Conservation (phyloP, 1,284 basidiomycete genomes). For the Stygiomarasmius scandens region DNA sequence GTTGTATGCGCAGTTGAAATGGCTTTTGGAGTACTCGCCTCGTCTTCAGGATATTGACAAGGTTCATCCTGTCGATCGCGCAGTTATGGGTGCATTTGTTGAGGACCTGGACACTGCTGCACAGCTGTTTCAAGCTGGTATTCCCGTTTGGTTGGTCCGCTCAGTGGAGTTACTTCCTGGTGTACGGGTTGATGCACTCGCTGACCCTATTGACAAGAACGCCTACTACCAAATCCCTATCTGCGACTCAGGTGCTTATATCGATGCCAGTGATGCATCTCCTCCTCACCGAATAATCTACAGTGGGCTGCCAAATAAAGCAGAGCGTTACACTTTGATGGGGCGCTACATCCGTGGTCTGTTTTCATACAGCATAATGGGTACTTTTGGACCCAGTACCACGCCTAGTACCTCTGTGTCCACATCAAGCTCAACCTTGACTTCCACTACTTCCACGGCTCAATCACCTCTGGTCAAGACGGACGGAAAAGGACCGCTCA, state of each 20-base stretch:
- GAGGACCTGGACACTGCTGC: neutral
- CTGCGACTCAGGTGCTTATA: neutral
- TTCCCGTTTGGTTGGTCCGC: conserved; percentile 7
- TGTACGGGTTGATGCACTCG: neutral
- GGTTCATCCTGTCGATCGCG: neutral
- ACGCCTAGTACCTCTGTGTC: neutral
- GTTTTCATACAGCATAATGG: neutral
- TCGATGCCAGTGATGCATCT: neutral
- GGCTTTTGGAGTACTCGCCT: neutral
- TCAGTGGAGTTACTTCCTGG: neutral
- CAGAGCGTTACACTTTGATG: conserved; percentile 3
- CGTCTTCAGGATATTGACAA: neutral
- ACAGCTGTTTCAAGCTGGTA: neutral
- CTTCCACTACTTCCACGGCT: neutral
- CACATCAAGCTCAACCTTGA: neutral
- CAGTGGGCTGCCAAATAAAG: conserved; percentile 2
- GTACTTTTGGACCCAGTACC: neutral
- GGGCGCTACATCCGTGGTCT: neutral
- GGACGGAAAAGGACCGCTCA: too few relatives aligned
- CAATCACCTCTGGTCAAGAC: neutral
- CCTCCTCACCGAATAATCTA: conserved; percentile 9
- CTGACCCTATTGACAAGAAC: neutral
- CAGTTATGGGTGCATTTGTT: conserved; percentile 11
- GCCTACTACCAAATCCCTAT: neutral
- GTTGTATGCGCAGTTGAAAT: conserved; percentile 1